Evolutionary conservation across 2,329 filamentous ascomycete genomes (phyloP).

Genomic region (Xylaria sp.): DNA sequence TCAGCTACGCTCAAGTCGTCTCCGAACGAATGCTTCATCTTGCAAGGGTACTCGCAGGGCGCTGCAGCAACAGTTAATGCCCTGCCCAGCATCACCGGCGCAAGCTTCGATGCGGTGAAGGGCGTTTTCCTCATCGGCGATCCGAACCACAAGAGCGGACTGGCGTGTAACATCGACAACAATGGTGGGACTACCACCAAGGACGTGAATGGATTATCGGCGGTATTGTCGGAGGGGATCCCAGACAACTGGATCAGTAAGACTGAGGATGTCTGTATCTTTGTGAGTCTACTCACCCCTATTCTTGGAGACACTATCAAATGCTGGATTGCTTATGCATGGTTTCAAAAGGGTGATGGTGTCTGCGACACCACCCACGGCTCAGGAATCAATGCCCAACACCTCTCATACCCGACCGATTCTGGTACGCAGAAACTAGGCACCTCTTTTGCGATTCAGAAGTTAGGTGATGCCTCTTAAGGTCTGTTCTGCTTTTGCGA

Average conservation of each 20-base stretch:
- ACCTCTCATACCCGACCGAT: constrained; percentile 23
- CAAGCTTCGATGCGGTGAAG: constrained; percentile 29
- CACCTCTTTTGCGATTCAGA: constrained; percentile 12
- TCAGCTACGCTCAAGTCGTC: constrained; percentile 9
- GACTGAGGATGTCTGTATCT: constrained; percentile 27
- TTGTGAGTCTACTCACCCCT: constrained; percentile 14
- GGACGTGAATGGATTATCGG: constrained; percentile 17
- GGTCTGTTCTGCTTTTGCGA: neutral
- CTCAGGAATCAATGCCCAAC: constrained; percentile 9
- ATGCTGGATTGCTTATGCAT: neutral
- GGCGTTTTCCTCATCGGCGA: constrained; percentile 34
- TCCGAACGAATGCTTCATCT: constrained; percentile 32
- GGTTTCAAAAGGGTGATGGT: constrained; percentile 27
- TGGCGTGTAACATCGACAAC: constrained; percentile 31
- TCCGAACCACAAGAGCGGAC: constrained; percentile 21
- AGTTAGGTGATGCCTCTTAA: constrained; percentile 13
- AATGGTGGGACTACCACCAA: constrained; percentile 24
- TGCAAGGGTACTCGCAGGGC: constrained; percentile 33
- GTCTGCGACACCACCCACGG: constrained; percentile 28
- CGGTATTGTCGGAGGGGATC: neutral
- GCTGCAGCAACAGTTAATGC: constrained; percentile 29
- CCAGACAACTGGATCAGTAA: constrained; percentile 27
- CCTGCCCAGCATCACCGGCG: constrained; percentile 19
- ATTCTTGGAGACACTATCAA: neutral
- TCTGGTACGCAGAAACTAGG: constrained; percentile 25